These are phyloP conservation scores for Mortierella sp. DNA, from an alignment of 371 early-diverging fungal species.

Conservation along the genomic window DNA sequence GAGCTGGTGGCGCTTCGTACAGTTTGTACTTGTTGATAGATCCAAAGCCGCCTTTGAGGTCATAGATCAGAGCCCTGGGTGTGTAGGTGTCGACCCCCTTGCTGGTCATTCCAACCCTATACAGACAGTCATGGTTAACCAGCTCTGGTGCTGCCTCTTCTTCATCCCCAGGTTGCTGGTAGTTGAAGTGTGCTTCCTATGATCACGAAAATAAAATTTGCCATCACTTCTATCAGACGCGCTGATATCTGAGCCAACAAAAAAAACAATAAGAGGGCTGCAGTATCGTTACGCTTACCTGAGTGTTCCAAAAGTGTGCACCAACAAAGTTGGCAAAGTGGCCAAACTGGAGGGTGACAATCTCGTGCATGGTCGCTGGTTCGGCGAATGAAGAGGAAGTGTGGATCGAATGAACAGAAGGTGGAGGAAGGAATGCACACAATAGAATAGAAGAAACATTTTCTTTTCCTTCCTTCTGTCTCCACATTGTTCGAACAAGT, in stretches of 20 bases:
- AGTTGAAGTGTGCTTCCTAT: slow-evolving; percentile 55
- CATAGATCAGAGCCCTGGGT: slow-evolving; percentile 84
- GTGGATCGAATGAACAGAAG: neutral
- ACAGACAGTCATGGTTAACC: slow-evolving; percentile 52
- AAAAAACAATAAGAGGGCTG: no score
- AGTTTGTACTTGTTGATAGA: slow-evolving; percentile 75
- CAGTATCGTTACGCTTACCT: slow-evolving; percentile 63
- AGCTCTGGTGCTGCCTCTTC: slow-evolving; percentile 40
- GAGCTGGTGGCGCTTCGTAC: slow-evolving; percentile 58
- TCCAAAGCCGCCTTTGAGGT: slow-evolving; percentile 84
- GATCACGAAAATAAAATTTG: slow-evolving; percentile 3
- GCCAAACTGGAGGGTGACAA: slow-evolving; percentile 92
- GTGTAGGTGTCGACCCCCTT: slow-evolving; percentile 76
- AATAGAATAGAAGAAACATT: neutral
- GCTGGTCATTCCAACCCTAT: slow-evolving; percentile 44
- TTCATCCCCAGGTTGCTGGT: slow-evolving; percentile 44
- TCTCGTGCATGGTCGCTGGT: slow-evolving; percentile 75
- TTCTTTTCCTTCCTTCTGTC: neutral
- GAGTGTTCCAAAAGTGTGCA: slow-evolving; percentile 94
- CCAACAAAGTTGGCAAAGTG: slow-evolving; percentile 88
- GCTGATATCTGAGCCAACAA: neutral
- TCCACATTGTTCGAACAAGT: neutral
- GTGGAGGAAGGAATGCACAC: neutral
- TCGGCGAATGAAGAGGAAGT: neutral
- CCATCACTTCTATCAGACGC: neutral